Evolutionary conservation across 805 yeast species (phyloP).

Genomic region (Priceomyces carsonii): DNA sequence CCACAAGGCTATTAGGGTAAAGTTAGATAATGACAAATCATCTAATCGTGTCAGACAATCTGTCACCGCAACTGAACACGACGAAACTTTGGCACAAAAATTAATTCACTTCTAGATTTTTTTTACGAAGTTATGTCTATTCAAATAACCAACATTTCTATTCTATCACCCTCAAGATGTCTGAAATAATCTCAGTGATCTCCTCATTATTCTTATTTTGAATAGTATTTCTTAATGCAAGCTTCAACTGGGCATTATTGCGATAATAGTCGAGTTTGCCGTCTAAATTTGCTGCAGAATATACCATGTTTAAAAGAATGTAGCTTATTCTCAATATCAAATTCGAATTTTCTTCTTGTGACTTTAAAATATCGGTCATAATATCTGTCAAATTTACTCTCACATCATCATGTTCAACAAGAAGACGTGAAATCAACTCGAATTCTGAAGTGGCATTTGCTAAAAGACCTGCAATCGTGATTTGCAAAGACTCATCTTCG

Average conservation of each 20-base stretch:
- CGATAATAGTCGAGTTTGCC: slow-evolving; percentile 3
- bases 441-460: slow-evolving; percentile 43
- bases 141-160: background rate
- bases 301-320: slow-evolving; percentile 21
- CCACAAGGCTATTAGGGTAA: slow-evolving; percentile 62
- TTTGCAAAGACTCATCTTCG: slow-evolving; percentile 27
- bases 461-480: slow-evolving; percentile 34
- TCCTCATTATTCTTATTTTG: slow-evolving; percentile 10
- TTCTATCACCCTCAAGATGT: slow-evolving; percentile 14
- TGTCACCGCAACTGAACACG: slow-evolving; percentile 24
- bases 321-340: slow-evolving; percentile 29
- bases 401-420: slow-evolving; percentile 17
- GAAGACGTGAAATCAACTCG: slow-evolving; percentile 31
- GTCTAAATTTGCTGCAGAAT: slow-evolving; percentile 12
- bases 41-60: slow-evolving; percentile 29
- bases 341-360: slow-evolving; percentile 24
- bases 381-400: slow-evolving; percentile 17
- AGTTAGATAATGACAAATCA: slow-evolving; percentile 47
- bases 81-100: slow-evolving; percentile 41
- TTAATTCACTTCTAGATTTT: slow-evolving; percentile 32
- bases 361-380: slow-evolving; percentile 20
- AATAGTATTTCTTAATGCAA: slow-evolving; percentile 8
- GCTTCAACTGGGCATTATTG: slow-evolving; percentile 7
- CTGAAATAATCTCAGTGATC: slow-evolving; percentile 13
- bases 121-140: background rate